phyloP scores from a whole-genome alignment of 306 rosid species.

The Pyrus communis region DNA sequence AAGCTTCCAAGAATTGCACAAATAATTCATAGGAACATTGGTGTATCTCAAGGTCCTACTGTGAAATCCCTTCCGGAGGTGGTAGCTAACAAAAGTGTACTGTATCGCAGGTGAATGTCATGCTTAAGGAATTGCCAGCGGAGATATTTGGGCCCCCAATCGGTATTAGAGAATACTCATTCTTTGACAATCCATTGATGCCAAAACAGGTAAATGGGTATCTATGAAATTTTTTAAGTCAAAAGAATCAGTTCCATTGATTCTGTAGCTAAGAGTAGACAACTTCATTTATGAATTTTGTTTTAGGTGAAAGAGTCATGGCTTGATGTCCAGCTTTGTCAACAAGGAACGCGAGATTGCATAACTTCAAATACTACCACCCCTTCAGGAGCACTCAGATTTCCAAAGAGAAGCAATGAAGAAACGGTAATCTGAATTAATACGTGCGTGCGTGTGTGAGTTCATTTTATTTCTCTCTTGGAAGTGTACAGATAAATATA shows the following conservation, averaged over 20 bases:
- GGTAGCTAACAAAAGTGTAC: conserved; percentile 18
- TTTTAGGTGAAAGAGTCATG: conserved; percentile 77
- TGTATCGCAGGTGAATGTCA: conserved; percentile 55
- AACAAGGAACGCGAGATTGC: conserved; percentile 53
- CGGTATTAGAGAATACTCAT: conserved; percentile 73
- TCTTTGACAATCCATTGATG: conserved; percentile 73
- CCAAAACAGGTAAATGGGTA: conserved; percentile 54
- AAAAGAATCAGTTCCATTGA: background rate
- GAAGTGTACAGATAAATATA: background rate
- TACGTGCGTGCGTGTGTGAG: background rate
- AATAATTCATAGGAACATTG: background rate
- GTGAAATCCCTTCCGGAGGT: background rate
- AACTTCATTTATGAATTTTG: conserved; percentile 14
- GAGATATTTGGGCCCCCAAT: conserved; percentile 80
- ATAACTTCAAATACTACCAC: conserved; percentile 43
- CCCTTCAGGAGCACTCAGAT: conserved; percentile 47
- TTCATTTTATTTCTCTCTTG: background rate
- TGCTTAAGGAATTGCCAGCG: conserved; percentile 67
- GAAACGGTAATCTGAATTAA: conserved; percentile 48
- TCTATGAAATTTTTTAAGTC: conserved; percentile 9
- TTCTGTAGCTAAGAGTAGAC: background rate
- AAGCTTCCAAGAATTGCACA: background rate
- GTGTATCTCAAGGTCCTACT: background rate
- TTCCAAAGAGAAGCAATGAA: conserved; percentile 88
- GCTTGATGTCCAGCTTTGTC: conserved; percentile 86